Evolutionary conservation across 805 yeast genomes (phyloP).

Genomic region (Pichia ethanolica): DNA sequence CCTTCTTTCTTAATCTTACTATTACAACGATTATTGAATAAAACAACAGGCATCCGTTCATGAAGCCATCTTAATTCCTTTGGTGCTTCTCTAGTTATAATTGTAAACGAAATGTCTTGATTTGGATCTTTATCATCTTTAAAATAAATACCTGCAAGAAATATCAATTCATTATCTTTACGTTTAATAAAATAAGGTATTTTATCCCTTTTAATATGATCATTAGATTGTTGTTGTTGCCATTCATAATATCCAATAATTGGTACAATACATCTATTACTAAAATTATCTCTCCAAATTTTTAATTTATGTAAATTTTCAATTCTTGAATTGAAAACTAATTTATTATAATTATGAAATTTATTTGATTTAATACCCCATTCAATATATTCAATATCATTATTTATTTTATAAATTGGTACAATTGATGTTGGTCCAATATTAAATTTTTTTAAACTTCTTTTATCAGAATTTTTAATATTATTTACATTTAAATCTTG

Average conservation of each 20-base stretch:
- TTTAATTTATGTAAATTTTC: constrained; percentile 50
- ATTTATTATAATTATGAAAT: too few species aligned
- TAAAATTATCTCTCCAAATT: constrained; percentile 49
- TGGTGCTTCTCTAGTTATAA: constrained; percentile 69
- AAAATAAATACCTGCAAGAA: constrained; percentile 45
- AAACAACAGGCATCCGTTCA: constrained; percentile 66
- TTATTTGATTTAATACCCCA: constrained; percentile 54
- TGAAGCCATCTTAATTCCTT: constrained; percentile 62
- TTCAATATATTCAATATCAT: constrained; percentile 45
- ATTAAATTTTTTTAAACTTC: constrained; percentile 40
- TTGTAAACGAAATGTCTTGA: constrained; percentile 41
- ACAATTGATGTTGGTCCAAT: constrained; percentile 52
- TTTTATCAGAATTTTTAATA: constrained; percentile 14
- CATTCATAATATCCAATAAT: constrained; percentile 86
- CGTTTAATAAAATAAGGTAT: constrained; percentile 61
- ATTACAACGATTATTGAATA: constrained; percentile 18
- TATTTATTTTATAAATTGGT: constrained; percentile 29
- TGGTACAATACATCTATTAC: constrained; percentile 66
- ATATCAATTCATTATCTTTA: constrained; percentile 45
- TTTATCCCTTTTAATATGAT: constrained; percentile 26
- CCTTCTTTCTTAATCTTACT: constrained; percentile 15
- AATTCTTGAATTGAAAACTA: constrained; percentile 64
- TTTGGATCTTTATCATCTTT: too few species aligned
- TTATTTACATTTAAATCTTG: constrained; percentile 22
- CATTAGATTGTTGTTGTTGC: constrained; percentile 24